Conservation (phyloP, 1,284 basidiomycete species). For the Mycena sp. region DNA sequence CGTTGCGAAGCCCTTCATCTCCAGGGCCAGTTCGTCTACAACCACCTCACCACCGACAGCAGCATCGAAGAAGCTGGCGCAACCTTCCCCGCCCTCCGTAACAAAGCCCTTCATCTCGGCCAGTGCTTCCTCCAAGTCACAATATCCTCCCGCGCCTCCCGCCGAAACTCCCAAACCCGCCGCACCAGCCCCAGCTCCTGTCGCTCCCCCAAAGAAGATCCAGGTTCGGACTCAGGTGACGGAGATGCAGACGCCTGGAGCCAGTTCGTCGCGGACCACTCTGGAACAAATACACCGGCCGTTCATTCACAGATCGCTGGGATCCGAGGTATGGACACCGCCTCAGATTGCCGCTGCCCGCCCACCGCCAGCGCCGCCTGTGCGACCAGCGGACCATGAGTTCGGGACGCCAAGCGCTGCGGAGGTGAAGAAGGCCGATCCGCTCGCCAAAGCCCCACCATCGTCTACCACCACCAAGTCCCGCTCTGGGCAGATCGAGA, state of each 20-base stretch:
- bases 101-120: neutral
- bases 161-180: slow-evolving; percentile 12
- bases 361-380: slow-evolving; percentile 6
- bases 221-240: neutral
- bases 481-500: slow-evolving; percentile 32
- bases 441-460: neutral
- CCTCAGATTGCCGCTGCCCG: neutral
- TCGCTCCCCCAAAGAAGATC: slow-evolving; percentile 1
- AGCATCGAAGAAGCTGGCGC: neutral
- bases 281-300: slow-evolving; percentile 31
- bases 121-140: neutral
- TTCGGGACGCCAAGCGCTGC: slow-evolving; percentile 22
- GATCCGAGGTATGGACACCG: slow-evolving; percentile 3
- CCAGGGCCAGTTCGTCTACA: neutral
- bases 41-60: neutral
- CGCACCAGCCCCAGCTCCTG: neutral
- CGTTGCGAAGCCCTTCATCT: neutral
- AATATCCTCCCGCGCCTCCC: neutral
- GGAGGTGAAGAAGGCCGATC: slow-evolving; percentile 16
- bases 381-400: neutral
- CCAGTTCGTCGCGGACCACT: slow-evolving; percentile 29
- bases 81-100: neutral
- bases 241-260: slow-evolving; percentile 23
- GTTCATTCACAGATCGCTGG: slow-evolving; percentile 26
- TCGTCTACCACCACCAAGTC: slow-evolving; percentile 14